Conservation (phyloP, 257 asterid genomes). For the Capsicum rhomboideum region DNA sequence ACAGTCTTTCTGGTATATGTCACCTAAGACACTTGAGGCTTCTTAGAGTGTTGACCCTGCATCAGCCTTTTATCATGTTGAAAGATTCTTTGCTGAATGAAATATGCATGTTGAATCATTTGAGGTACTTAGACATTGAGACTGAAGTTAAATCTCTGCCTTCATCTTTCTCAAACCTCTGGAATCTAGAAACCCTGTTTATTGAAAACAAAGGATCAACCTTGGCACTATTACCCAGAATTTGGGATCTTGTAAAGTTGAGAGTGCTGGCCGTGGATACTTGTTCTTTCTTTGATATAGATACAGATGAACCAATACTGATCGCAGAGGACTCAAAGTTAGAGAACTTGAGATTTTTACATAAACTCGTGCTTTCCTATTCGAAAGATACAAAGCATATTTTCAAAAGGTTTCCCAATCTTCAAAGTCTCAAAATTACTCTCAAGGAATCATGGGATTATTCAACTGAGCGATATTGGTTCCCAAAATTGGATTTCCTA, state of each 20-base stretch:
- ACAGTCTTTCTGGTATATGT: fast-evolving
- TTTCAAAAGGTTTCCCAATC: not conserved
- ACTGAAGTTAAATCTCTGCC: not conserved
- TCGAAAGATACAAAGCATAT: not conserved
- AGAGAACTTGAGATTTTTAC: not conserved
- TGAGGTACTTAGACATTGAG: not conserved
- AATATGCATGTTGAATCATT: not conserved
- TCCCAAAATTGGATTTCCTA: not conserved
- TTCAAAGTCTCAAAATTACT: fast-evolving
- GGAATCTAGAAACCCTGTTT: not conserved
- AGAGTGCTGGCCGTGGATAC: fast-evolving
- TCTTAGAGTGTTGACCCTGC: not conserved
- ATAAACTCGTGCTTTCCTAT: not conserved
- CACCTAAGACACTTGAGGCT: not conserved
- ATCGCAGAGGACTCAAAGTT: not conserved
- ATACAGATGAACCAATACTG: not conserved
- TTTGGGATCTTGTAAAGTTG: not conserved
- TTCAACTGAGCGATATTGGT: not conserved
- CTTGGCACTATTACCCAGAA: not conserved
- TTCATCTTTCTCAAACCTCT: not conserved
- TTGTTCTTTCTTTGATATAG: not conserved
- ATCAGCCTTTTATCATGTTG: not conserved
- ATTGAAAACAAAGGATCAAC: not conserved
- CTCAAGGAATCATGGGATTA: not conserved
- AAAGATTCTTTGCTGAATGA: constrained; percentile 1